Base-by-base conservation (phyloP, 2,329 filamentous ascomycete species). In the Nothopassalora personata region DNA sequence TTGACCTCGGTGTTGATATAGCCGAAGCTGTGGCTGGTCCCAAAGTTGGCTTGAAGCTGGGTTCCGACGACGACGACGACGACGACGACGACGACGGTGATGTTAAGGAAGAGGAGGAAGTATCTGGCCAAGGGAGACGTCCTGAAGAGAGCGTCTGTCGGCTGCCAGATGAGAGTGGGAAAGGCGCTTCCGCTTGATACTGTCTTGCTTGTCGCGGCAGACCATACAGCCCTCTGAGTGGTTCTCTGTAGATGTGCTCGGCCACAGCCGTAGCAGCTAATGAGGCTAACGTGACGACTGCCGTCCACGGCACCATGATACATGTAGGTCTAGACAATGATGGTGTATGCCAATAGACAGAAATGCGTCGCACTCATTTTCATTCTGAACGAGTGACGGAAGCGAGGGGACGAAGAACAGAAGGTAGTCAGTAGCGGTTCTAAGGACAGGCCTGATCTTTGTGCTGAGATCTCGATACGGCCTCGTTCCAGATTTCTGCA, bases 401-500 rank as follows among this genome's bases (percentile, higher is more conserved):
- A n/a, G n/a, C 23, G n/a, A 50, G 18, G 27, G 13, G 28, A 51
- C 34, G 49, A 33, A 51, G 28, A 34, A 18, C 49, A 49, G 19
- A 49, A 27, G 6, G 13, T 51, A 51, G n/a, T 18, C 9, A 30
- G 52, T 54, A 54, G 27, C 52, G 34, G n/a, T 6, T 48, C 18
- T 33, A 36, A n/a, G 15, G 31, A 53, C 43, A 6, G 27, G 19
- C 18, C 43, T 52, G 43, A 15, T 34, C n/a, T 31, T 34, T 27
- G 36, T 53, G 60, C 58, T 52, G 58, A 60, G 50, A 52, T 60
- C 43, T 57, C 48, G 48, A 48, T 58, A 53, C 54, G 56, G 53
- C 50, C 45, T 49, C 28, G 57, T 59, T 59, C 58, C 53, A 58
- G 56, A 45, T 58, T 45, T 19, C 52, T 30, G 53, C 47, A 36